Evolutionary conservation across 176 grass and related monocot genomes (phyloP).

Genomic region (Coix lacrymajobi): DNA sequence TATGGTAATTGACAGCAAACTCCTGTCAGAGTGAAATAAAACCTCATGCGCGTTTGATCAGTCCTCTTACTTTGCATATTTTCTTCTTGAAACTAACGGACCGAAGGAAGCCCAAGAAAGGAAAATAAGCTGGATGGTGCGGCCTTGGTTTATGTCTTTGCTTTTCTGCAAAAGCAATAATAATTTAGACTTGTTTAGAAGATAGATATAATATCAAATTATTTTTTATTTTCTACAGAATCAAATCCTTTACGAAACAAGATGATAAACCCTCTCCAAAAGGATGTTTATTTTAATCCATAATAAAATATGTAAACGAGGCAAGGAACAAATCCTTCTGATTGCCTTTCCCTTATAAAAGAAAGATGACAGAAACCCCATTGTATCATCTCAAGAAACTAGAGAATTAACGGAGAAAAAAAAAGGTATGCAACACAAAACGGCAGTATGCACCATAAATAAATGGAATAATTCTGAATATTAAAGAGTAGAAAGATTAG

Average conservation of each 20-base stretch:
- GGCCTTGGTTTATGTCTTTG: conserved; percentile 32
- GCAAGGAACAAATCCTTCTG: background rate
- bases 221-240: background rate
- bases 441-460: background rate
- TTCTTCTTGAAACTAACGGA: conserved; percentile 60
- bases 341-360: background rate
- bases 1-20: background rate
- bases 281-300: background rate
- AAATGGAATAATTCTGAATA: background rate
- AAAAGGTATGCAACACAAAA: background rate
- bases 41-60: background rate
- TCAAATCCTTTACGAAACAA: background rate
- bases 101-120: conserved; percentile 65
- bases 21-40: background rate
- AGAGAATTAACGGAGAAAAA: background rate
- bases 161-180: conserved; percentile 52
- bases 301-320: background rate
- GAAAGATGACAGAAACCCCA: background rate
- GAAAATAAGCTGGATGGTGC: conserved; percentile 28
- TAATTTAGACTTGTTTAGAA: conserved; percentile 1
- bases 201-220: background rate
- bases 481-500: background rate
- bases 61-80: conserved; percentile 33
- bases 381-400: background rate
- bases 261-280: background rate